These are phyloP conservation scores for Termitomyces sp. DNA, from an alignment of 768 basidiomycete genomes.

Conservation along the genomic window DNA sequence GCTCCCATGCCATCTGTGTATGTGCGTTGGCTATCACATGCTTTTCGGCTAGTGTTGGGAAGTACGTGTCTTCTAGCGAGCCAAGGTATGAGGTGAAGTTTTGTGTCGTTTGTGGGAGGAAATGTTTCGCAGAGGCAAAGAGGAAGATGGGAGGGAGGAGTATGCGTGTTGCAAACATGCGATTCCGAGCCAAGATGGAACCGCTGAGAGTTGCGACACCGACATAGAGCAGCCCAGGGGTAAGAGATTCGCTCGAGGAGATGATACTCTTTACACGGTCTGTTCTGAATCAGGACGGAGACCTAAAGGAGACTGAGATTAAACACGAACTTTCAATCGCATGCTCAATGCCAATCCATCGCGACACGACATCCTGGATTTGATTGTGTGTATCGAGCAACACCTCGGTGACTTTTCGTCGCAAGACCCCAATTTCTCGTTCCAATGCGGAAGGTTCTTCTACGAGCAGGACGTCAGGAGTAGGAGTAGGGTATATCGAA, in stretches of 20 bases:
- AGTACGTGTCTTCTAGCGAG: conserved; percentile 63
- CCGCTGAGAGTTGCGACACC: conserved; percentile 85
- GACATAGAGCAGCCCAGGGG: conserved; percentile 86
- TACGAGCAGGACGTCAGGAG: conserved; percentile 61
- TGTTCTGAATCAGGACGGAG: conserved; percentile 20
- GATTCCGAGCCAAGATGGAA: conserved; percentile 80
- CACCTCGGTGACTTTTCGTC: conserved; percentile 52
- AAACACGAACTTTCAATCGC: conserved; percentile 73
- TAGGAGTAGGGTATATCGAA: conserved; percentile 71
- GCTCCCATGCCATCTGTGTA: conserved; percentile 51
- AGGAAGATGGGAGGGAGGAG: conserved; percentile 75
- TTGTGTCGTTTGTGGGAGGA: conserved; percentile 76
- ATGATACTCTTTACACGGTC: conserved; percentile 81
- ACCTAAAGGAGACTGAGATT: background rate
- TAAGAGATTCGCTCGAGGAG: conserved; percentile 75
- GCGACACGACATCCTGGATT: conserved; percentile 67
- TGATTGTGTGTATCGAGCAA: conserved; percentile 54
- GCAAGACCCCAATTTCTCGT: conserved; percentile 63
- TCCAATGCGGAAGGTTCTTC: conserved; percentile 76
- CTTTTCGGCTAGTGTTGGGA: conserved; percentile 63
- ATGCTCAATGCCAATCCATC: conserved; percentile 85
- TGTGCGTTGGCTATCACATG: conserved; percentile 63
- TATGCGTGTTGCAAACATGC: conserved; percentile 61
- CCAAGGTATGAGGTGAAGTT: conserved; percentile 66
- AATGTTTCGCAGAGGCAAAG: conserved; percentile 65